Base-by-base conservation (phyloP, 331 rosid species). In the Acacia pycnantha region DNA sequence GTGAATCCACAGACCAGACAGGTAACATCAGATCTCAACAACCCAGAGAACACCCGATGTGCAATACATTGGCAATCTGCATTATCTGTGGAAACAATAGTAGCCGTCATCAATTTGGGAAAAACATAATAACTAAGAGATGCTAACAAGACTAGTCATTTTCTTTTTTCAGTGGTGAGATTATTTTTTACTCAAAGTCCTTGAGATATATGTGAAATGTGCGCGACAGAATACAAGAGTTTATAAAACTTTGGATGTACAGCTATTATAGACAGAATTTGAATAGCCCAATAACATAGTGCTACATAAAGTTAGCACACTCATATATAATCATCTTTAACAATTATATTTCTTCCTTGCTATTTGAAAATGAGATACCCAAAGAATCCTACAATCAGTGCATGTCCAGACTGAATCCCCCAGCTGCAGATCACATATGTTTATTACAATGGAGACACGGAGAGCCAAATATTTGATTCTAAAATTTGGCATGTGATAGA, bases 1-100 rank as follows among this genome's bases (percentile, higher is more conserved):
- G 93, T 91, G 88, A 88, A 91, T 82, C 98, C 97, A 84, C 98
- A 95, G 48, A 94, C 89, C 93, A 93, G 84, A 81, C 98, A 95
- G 11, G 95, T 93, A 78, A 95, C 97, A 77, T 95, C 98, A 31
- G 98, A 95, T 83, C 94, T 95, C 86, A 95, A 76, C 71, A 86
- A 87, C 47, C 98, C 97, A 54, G 93, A 90, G 86, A 95, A 95
- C 61, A 79, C 97, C 80, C 85, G 89, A 84, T 95, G 98, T 84
- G 95, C 94, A 79, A 93, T 88, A 74, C 98, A 95, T 47, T 85
- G 92, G 86, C 98, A 91, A 44, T 91, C 97, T 76, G 91, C 95
- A 76, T 51, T 64, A 53, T 85, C 98, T 90, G 91, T 62, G 53
- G 19, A 83, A 70, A 80, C 77, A 88, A 70, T 51, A 79, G 74